Evolutionary conservation across 148 eudicot genomes (phyloP), one percentile per base, ranked within the genome.

Genomic region (Rhododendron mucronatum): DNA sequence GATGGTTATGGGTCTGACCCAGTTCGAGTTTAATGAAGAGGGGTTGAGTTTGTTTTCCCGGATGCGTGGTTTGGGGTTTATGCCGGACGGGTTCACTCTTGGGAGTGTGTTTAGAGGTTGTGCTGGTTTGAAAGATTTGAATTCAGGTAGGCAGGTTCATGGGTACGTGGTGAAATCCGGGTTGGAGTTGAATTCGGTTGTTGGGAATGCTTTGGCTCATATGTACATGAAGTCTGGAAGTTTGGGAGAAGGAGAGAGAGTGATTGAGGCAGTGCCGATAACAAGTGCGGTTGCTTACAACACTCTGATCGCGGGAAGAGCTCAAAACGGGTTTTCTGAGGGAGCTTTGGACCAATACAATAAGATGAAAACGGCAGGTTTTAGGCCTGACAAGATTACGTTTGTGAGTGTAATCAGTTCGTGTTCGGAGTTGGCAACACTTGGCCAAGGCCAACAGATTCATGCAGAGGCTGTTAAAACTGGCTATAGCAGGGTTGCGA

Each of bases 381-480:
- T 95, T 81, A 89, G 91, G 47, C 96, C 99, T 2, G 95, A 94
- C 86, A 89, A 88, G 77, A 95, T 96, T 30, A 96, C 99, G 0
- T 94, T 96, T 82, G 95, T 92, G 81, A 96, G 95, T 76, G 93
- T 93, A 35, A 88, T 96, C 86, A 93, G 91, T 65, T 92, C 99
- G 8, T 95, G 98, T 86, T 94, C 98, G 0, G 94, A 95, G 79
- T 84, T 96, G 14, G 96, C 96, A 20, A 96, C 95, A 47, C 93
- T 96, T 59, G 95, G 96, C 28, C 98, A 93, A 83, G 99, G 99
- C 83, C 95, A 90, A 88, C 99, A 96, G 89, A 89, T 96, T 86
- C 99, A 96, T 74, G 95, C 95, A 16, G 98, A 96, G 82, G 93
- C 87, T 41, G 86, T 94, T 47, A 96, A 96, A 87, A 83, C 88